These are phyloP conservation scores for Hypoxylon sp. DNA, from an alignment of 2,329 filamentous ascomycete genomes.

Conservation along the genomic window DNA sequence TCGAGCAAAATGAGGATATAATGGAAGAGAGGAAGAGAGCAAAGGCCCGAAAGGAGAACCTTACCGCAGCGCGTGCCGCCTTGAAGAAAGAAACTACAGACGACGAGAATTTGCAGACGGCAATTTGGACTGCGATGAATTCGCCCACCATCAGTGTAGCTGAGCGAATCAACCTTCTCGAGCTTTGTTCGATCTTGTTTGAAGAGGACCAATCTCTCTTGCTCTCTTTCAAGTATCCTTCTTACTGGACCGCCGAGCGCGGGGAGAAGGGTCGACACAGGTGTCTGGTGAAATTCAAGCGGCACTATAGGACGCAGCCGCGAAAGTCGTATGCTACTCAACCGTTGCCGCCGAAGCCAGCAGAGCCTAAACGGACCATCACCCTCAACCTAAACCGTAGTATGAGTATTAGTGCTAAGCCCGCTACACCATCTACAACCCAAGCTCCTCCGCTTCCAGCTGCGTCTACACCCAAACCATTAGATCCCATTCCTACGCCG, in stretches of 20 bases:
- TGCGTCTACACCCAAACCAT: conserved; percentile 19
- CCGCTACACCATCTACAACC: conserved; percentile 32
- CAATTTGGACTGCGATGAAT: conserved; percentile 63
- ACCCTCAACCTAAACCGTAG: conserved; percentile 50
- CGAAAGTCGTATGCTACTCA: conserved; percentile 44
- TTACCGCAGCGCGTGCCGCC: conserved; percentile 60
- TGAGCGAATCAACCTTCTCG: conserved; percentile 63
- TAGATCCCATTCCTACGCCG: conserved; percentile 14
- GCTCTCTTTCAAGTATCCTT: conserved; percentile 61
- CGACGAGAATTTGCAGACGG: conserved; percentile 58
- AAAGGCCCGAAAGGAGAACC: conserved; percentile 61
- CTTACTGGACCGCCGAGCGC: conserved; percentile 56
- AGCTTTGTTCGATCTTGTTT: conserved; percentile 64
- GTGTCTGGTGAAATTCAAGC: conserved; percentile 44
- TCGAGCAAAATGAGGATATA: conserved; percentile 59
- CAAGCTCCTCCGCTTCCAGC: conserved; percentile 17
- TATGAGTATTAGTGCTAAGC: conserved; percentile 42
- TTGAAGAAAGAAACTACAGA: conserved; percentile 61
- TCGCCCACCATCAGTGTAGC: conserved; percentile 60
- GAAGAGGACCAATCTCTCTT: conserved; percentile 60
- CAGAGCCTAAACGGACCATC: conserved; percentile 50
- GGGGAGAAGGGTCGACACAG: conserved; percentile 45
- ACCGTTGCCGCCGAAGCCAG: conserved; percentile 41
- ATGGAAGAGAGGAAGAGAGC: conserved; percentile 60
- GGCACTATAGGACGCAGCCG: conserved; percentile 45